Evolutionary conservation across 768 basidiomycete genomes (phyloP), one percentile per base, ranked within the genome.

Genomic region (Lenzites betulinus): DNA sequence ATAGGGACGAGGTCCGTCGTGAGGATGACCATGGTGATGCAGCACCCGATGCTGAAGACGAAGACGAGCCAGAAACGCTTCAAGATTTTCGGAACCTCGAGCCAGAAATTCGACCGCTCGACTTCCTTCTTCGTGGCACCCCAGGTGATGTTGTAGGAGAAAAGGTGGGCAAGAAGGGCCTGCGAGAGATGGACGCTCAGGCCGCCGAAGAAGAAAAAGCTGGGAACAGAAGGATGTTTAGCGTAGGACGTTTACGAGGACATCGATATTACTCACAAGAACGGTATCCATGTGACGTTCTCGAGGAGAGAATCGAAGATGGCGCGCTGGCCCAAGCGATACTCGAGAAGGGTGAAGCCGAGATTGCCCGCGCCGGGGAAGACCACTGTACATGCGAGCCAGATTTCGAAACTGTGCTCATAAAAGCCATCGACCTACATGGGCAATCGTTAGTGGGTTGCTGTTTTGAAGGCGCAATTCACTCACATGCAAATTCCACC

Each of bases 101-200:
- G 83, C 83, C 90, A 93, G 79, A 95, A 94, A 70, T 94, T 95
- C 2, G 89, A 91, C 46, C 84, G 80, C 73, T 94, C 88, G 36
- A 95, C 91, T 73, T 91, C 89, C 82, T 93, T 94, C 65, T 82
- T 80, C 2, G 85, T 86, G 28, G 83, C 78, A 3, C 78, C 76
- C 85, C 84, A 86, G 6, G 72, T 74, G 68, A 82, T 80, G 67
- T 86, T 78, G 64, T 83, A 86, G n/a, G 83, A 82, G 67, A 84
- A 80, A 18, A 85, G 28, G 69, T 86, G 84, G 0, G 82, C 78
- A 38, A 82, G 73, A 44, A 86, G 76, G 2, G 85, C 83, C 28
- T 78, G 70, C 1, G 78, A 76, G 58, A 86, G 74, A 41, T 84
- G 84, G 51, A 83, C 76, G 28, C 79, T 77, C 58, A 86, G 76